phyloP scores from a whole-genome alignment of 345 rosid genomes.

The Eutrema japonicum region DNA sequence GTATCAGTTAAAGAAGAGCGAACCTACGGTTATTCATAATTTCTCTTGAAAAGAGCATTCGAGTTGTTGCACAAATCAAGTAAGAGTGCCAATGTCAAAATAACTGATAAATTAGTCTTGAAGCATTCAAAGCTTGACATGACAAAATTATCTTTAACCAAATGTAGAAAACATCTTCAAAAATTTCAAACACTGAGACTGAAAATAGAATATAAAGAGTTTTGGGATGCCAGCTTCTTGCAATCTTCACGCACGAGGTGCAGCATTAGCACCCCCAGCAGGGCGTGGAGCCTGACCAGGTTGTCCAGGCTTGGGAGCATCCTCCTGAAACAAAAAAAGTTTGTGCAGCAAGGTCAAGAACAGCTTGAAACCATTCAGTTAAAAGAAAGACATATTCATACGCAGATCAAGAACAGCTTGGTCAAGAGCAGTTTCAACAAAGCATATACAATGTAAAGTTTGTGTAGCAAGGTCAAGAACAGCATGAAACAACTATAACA shows the following conservation, averaged over 20 bases:
- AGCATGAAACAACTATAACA: not conserved
- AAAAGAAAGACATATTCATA: no score
- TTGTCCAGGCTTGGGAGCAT: conserved; percentile 60
- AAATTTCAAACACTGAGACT: conserved; percentile 23
- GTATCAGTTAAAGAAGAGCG: conserved; percentile 20
- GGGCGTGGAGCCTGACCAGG: conserved; percentile 70
- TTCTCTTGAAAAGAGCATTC: not conserved
- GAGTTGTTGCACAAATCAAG: not conserved
- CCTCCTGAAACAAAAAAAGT: conserved; percentile 51
- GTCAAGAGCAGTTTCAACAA: not conserved
- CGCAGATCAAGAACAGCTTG: no score
- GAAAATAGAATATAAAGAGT: conserved; percentile 20
- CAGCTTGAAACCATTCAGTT: no score
- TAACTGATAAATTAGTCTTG: conserved; percentile 18
- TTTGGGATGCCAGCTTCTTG: not conserved
- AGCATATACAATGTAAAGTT: not conserved
- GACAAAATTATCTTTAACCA: conserved; percentile 15
- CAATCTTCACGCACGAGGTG: conserved; percentile 56
- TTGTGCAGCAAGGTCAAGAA: no score
- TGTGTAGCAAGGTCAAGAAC: not conserved
- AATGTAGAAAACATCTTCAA: conserved; percentile 35
- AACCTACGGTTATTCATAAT: not conserved
- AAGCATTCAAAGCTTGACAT: conserved; percentile 24
- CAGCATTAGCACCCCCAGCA: conserved; percentile 57
- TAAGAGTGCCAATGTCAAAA: not conserved